Evolutionary conservation across 257 asterid genomes (phyloP).

Genomic region (Coffea canephora): DNA sequence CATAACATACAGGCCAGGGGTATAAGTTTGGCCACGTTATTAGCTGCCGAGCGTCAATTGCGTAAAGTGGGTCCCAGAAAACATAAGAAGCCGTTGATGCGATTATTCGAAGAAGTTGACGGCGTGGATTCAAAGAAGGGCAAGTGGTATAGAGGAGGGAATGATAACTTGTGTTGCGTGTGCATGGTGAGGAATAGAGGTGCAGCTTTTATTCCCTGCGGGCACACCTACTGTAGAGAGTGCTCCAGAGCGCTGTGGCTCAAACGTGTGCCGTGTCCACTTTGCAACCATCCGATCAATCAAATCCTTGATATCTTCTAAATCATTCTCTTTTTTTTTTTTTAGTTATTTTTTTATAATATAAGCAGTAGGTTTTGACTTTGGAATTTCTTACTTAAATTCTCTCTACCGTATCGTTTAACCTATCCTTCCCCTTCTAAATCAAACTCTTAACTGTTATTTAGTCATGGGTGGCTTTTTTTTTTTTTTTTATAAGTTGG

Average conservation of each 20-base stretch:
- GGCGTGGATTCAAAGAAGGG: constrained; percentile 10
- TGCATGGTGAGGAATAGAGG: constrained; percentile 29
- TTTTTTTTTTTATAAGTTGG: too few relatives aligned
- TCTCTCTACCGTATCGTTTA: too few relatives aligned
- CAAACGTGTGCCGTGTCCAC: constrained; percentile 21
- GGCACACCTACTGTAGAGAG: constrained; percentile 28
- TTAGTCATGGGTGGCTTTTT: too few relatives aligned
- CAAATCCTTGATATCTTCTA: constrained; percentile 20
- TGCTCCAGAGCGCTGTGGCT: constrained; percentile 18
- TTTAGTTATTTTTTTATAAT: too few relatives aligned
- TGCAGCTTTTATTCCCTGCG: constrained; percentile 28
- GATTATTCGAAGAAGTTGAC: constrained; percentile 27
- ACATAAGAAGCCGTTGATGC: constrained; percentile 24
- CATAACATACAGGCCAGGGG: neutral
- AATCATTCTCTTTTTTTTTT: neutral
- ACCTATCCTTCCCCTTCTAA: neutral
- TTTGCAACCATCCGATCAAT: constrained; percentile 20
- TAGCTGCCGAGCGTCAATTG: constrained; percentile 21
- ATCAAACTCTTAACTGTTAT: too few relatives aligned
- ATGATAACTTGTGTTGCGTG: constrained; percentile 22
- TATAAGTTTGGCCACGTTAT: constrained; percentile 19
- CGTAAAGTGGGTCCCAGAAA: constrained; percentile 6
- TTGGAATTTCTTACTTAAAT: too few relatives aligned
- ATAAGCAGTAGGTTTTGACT: too few relatives aligned
- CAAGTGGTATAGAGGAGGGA: neutral